Base-by-base conservation (phyloP, 1,284 basidiomycete genomes). In the Psilocybe mexicana region DNA sequence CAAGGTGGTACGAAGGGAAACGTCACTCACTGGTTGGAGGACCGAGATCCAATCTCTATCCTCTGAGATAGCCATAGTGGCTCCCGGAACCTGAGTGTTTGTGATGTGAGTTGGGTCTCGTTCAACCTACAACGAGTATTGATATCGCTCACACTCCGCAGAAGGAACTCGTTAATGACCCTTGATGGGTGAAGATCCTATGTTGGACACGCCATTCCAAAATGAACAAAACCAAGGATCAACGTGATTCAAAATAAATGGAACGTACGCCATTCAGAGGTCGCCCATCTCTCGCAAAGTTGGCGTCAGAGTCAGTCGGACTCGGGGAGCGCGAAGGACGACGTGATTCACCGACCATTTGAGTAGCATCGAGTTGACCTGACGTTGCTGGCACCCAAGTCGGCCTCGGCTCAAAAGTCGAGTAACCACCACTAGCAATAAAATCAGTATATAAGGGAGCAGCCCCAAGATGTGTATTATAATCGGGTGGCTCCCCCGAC, bases 11-110 rank as follows among this genome's bases (percentile, higher is more conserved):
- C 7, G 38, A 3, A 40, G 12, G 4, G 2, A n/a, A 6, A 1
- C 3, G 3, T 8, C n/a, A 7, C 25, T 51, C 11, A 40, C 49
- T 14, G 10, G 11, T 14, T 25, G 3, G 12, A 43, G 49, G 11
- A 40, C 49, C 7, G 35, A 51, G 6, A 51, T 51, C 49, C 40
- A 51, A 40, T 51, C 49, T 2, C 38, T 6, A 23, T 51, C 49
- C 26, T 51, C 49, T 11, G 30, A 35, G 7, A 48, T 48, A 26
- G 46, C 46, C 12, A 48, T 30, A 10, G 11, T 46, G 10, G 44
- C 24, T 28, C 28, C 28, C 3, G 44, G 44, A 28, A 14, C 28
- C 44, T 46, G 23, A 46, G 10, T 12, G 2, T 26, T 12, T 11
- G 14, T 26, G 6, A 23, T 4, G 14, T 26, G 2, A 10, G 28